phyloP scores from a whole-genome alignment of 805 yeast species.

The Kazachstania africana region DNA sequence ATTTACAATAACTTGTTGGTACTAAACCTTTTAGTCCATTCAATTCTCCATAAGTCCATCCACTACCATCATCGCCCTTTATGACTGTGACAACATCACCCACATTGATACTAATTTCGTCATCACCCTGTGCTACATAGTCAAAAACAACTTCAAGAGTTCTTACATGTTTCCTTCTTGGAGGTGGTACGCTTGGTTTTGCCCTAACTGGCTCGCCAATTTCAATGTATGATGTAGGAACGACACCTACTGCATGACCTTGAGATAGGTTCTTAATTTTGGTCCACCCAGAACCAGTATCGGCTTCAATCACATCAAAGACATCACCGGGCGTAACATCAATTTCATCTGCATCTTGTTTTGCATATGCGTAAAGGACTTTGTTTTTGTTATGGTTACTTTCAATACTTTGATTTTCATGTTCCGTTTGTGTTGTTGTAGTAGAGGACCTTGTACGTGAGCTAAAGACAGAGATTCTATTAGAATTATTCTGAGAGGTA shows the following conservation, averaged over 20 bases:
- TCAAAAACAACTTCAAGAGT: slow-evolving; percentile 64
- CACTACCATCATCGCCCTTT: slow-evolving; percentile 65
- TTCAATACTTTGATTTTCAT: neutral
- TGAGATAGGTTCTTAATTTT: slow-evolving; percentile 37
- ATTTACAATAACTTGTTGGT: slow-evolving; percentile 66
- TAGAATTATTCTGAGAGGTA: neutral
- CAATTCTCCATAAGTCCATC: slow-evolving; percentile 91
- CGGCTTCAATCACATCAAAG: slow-evolving; percentile 47
- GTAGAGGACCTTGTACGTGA: slow-evolving; percentile 2
- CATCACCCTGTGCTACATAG: slow-evolving; percentile 66
- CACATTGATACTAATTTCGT: slow-evolving; percentile 57
- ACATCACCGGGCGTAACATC: slow-evolving; percentile 48
- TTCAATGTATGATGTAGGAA: slow-evolving; percentile 72
- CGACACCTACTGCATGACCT: slow-evolving; percentile 51
- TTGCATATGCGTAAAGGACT: slow-evolving; percentile 55
- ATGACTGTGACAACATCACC: slow-evolving; percentile 68
- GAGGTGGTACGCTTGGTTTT: slow-evolving; percentile 75
- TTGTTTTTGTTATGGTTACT: slow-evolving; percentile 15
- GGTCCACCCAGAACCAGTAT: slow-evolving; percentile 94
- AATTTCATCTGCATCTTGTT: slow-evolving; percentile 68
- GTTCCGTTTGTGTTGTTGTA: neutral
- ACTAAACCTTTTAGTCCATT: slow-evolving; percentile 56
- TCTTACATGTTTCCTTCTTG: slow-evolving; percentile 41
- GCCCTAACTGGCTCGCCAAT: slow-evolving; percentile 28
- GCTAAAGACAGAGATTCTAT: slow-evolving; percentile 4